Evolutionary conservation across 495 filamentous ascomycete species (phyloP).

Genomic region (Aspergillus sparsus): DNA sequence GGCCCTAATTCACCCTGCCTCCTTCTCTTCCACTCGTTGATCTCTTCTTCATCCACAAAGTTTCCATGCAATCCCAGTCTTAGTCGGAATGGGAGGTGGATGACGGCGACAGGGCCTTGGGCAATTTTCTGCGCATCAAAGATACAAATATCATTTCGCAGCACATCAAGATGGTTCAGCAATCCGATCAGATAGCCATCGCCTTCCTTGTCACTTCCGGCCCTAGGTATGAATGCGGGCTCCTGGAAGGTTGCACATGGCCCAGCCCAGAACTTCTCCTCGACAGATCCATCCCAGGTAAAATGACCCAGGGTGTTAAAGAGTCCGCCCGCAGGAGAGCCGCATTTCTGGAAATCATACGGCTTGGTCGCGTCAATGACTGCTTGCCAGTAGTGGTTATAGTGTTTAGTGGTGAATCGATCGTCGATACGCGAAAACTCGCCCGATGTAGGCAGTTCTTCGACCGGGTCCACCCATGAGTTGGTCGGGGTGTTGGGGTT

Average conservation of each 20-base stretch:
- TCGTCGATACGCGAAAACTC: conserved; percentile 64
- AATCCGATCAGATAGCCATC: conserved; percentile 50
- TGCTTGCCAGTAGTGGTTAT: conserved; percentile 57
- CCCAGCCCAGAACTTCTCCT: conserved; percentile 46
- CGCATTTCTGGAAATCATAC: conserved; percentile 41
- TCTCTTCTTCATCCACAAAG: conserved; percentile 23
- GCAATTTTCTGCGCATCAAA: conserved; percentile 49
- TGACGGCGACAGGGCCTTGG: conserved; percentile 42
- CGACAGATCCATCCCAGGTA: conserved; percentile 30
- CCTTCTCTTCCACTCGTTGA: conserved; percentile 4
- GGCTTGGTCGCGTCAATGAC: conserved; percentile 46
- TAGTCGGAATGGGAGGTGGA: conserved; percentile 28
- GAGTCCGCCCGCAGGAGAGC: conserved; percentile 17
- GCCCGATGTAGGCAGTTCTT: conserved; percentile 44
- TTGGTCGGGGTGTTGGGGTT: conserved; percentile 7
- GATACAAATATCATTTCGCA: conserved; percentile 53
- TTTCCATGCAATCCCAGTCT: conserved; percentile 22
- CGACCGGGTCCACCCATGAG: conserved; percentile 27
- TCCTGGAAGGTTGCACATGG: conserved; percentile 54
- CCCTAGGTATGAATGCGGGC: conserved; percentile 54
- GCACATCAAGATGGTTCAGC: conserved; percentile 52
- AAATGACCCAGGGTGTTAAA: conserved; percentile 51
- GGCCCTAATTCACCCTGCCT: conserved; percentile 4
- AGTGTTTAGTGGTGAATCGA: conserved; percentile 51
- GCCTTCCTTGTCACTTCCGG: conserved; percentile 28